These are phyloP conservation scores for Thyridium curvatum DNA, from an alignment of 2,329 filamentous ascomycete genomes.

Conservation along the genomic window DNA sequence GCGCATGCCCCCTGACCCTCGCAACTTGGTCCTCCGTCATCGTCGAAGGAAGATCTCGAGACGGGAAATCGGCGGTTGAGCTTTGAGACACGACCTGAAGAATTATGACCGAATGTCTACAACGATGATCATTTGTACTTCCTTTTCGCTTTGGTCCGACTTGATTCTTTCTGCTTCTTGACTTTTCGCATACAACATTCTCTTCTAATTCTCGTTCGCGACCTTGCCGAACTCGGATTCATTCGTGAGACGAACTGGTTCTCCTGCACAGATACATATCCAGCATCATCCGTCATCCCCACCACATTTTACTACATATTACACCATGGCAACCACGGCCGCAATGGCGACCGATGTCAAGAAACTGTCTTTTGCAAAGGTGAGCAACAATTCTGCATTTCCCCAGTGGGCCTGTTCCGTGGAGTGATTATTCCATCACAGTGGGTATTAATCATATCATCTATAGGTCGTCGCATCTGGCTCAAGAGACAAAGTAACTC, in stretches of 20 bases:
- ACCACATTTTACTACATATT: conserved; percentile 13
- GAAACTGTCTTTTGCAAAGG: conserved; percentile 73
- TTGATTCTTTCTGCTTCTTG: conserved; percentile 49
- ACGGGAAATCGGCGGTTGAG: too few species aligned
- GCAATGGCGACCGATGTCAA: conserved; percentile 37
- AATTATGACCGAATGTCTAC: conserved; percentile 32
- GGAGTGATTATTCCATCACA: too few species aligned
- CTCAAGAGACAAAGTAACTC: conserved; percentile 27
- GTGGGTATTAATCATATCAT: conserved; percentile 3
- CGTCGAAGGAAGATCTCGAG: too few species aligned
- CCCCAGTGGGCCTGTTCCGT: too few species aligned
- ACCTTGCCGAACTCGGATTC: conserved; percentile 3
- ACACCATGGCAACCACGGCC: conserved; percentile 39
- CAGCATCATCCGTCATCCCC: conserved; percentile 6
- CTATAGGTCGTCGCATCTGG: conserved; percentile 43
- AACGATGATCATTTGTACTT: conserved; percentile 51
- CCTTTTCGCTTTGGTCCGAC: conserved; percentile 42
- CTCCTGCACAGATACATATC: conserved; percentile 11
- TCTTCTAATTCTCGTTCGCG: conserved; percentile 7
- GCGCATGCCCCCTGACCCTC: too few species aligned
- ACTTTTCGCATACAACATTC: conserved; percentile 24
- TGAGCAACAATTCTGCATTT: conserved; percentile 26
- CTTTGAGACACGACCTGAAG: conserved; percentile 9
- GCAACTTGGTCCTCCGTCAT: too few species aligned
- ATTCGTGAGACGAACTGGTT: not conserved